Evolutionary conservation across 2,329 filamentous ascomycete genomes (phyloP).

Genomic region (Blastomyces emzantsi): DNA sequence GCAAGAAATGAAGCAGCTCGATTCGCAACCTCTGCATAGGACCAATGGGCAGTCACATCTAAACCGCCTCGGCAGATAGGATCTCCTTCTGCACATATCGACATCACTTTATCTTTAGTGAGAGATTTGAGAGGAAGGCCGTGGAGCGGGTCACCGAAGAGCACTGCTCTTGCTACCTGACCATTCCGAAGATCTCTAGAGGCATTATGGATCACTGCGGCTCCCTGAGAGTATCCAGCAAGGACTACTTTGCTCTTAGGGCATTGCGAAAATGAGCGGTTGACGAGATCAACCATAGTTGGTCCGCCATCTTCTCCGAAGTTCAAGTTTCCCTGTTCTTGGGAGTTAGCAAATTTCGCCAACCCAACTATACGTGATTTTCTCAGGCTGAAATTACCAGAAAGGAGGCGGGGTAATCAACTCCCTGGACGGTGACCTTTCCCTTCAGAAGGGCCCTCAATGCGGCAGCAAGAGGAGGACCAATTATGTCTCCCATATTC

Average conservation of each 20-base stretch:
- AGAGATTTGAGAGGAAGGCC: conserved; percentile 32
- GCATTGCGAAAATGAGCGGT: conserved; percentile 25
- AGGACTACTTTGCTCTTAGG: conserved; percentile 29
- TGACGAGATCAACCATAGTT: conserved; percentile 24
- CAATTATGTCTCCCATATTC: conserved; percentile 37
- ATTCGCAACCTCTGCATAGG: conserved; percentile 31
- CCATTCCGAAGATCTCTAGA: conserved; percentile 21
- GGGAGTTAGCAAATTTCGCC: conserved; percentile 19
- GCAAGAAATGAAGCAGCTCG: conserved; percentile 33
- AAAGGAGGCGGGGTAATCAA: conserved; percentile 25
- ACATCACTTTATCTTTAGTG: conserved; percentile 36
- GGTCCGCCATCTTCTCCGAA: conserved; percentile 25
- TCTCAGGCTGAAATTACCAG: conserved; percentile 11
- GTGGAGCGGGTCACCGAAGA: conserved; percentile 42
- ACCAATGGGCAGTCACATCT: conserved; percentile 35
- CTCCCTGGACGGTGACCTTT: conserved; percentile 27
- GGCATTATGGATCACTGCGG: conserved; percentile 30
- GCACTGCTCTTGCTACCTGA: conserved; percentile 34
- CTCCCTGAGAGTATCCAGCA: conserved; percentile 29
- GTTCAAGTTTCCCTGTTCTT: conserved; percentile 21
- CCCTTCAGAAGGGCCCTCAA: conserved; percentile 21
- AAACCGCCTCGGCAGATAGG: conserved; percentile 43
- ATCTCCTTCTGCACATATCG: conserved; percentile 44
- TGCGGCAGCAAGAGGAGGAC: conserved; percentile 28
- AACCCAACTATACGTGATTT: conserved; percentile 25